Evolutionary conservation across 2,329 filamentous ascomycete species (phyloP).

Genomic region (Didymellaceae sp.): DNA sequence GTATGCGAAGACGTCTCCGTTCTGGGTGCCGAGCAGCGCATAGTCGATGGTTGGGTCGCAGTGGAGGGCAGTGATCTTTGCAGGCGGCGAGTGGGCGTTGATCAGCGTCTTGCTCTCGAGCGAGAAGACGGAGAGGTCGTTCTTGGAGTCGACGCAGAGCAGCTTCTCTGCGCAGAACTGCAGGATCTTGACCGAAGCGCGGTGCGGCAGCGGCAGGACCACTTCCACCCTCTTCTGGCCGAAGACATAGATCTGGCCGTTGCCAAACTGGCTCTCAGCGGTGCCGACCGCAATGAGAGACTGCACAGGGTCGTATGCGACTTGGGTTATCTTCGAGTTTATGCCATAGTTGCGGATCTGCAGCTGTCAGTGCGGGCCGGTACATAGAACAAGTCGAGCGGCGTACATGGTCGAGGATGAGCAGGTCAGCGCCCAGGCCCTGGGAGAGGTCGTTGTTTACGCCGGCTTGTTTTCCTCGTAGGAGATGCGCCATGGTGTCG

Average conservation of each 20-base stretch:
- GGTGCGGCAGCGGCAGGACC: slow-evolving; percentile 72
- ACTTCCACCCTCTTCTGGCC: slow-evolving; percentile 82
- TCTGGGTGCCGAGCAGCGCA: slow-evolving; percentile 82
- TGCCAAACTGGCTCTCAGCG: slow-evolving; percentile 82
- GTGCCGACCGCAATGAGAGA: slow-evolving; percentile 93
- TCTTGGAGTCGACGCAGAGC: slow-evolving; percentile 81
- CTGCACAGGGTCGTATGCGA: slow-evolving; percentile 93
- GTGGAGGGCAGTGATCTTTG: slow-evolving; percentile 73
- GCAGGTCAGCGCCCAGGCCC: slow-evolving; percentile 77
- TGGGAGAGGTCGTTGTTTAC: slow-evolving; percentile 90
- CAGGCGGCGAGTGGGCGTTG: slow-evolving; percentile 76
- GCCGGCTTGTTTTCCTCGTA: slow-evolving; percentile 91
- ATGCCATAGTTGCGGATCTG: slow-evolving; percentile 61
- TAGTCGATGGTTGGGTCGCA: slow-evolving; percentile 94
- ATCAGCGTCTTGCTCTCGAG: slow-evolving; percentile 72
- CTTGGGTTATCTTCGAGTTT: slow-evolving; percentile 68
- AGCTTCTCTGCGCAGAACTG: slow-evolving; percentile 89
- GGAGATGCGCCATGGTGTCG: slow-evolving; percentile 77
- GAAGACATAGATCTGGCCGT: slow-evolving; percentile 87
- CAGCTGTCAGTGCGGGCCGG: slow-evolving; percentile 25
- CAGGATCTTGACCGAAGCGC: slow-evolving; percentile 75
- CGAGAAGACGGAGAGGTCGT: slow-evolving; percentile 85
- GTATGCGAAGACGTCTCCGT: slow-evolving; percentile 87
- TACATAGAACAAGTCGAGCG: slow-evolving; percentile 7
- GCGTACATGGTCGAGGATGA: slow-evolving; percentile 79